These are phyloP conservation scores for Chlorella sorokiniana DNA, from an alignment of 139 green algal genomes.

Conservation along the genomic window DNA sequence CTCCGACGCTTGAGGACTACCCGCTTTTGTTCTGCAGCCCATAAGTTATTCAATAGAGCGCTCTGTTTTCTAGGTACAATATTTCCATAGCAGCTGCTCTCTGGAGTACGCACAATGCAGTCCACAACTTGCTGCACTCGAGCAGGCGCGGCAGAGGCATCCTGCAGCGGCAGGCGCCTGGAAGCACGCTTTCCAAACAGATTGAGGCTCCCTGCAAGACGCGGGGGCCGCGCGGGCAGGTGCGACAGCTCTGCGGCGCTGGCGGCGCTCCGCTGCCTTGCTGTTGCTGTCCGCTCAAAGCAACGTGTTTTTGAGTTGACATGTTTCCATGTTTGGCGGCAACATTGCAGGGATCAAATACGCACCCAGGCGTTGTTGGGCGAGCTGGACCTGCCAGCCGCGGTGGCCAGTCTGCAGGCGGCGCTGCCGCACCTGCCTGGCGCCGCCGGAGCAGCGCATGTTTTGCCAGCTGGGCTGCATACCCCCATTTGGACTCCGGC, in stretches of 20 bases:
- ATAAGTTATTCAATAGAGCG: background rate
- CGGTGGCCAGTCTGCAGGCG: background rate
- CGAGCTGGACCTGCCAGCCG: background rate
- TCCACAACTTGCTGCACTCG: background rate
- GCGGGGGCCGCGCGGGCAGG: constrained; percentile 4
- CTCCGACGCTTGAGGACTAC: no score
- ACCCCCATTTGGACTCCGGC: background rate
- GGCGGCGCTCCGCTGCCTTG: background rate
- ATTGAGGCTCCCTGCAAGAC: background rate
- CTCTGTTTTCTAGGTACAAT: no score
- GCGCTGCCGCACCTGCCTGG: background rate
- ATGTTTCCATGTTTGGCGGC: background rate
- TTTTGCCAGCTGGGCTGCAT: no score
- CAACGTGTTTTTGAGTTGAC: background rate
- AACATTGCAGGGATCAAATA: background rate
- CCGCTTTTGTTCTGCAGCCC: background rate
- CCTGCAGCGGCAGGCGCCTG: background rate
- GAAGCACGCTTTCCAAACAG: background rate
- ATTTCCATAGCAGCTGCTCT: no score
- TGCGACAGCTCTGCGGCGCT: background rate
- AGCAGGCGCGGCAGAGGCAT: background rate
- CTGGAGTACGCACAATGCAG: no score
- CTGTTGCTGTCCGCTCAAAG: background rate
- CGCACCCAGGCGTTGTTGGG: background rate
- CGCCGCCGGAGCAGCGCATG: background rate